phyloP scores from a whole-genome alignment of 495 filamentous ascomycete genomes.

The Penicillium verhagenii region DNA sequence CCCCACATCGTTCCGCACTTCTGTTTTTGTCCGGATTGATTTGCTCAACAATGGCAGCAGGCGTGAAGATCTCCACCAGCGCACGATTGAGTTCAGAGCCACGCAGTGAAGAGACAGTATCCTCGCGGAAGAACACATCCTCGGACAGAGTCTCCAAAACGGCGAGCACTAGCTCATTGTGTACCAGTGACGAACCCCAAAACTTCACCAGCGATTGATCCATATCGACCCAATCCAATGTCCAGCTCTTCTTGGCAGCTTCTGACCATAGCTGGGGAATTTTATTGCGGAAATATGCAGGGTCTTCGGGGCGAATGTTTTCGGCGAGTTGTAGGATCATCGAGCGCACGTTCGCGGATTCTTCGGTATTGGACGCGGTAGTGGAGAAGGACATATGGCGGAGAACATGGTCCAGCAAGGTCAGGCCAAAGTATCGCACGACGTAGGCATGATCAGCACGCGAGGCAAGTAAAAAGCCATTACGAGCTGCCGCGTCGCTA shows the following conservation, averaged over 20 bases:
- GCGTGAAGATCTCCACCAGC: conserved; percentile 90
- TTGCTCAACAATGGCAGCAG: conserved; percentile 68
- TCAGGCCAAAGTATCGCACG: conserved; percentile 90
- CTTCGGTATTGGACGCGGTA: conserved; percentile 57
- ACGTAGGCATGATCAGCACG: conserved; percentile 69
- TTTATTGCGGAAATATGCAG: conserved; percentile 85
- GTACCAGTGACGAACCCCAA: conserved; percentile 71
- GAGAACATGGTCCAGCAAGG: conserved; percentile 83
- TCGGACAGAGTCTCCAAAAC: conserved; percentile 93
- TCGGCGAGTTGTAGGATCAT: conserved; percentile 81
- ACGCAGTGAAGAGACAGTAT: conserved; percentile 76
- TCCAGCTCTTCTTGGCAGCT: conserved; percentile 91
- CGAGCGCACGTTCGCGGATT: conserved; percentile 61
- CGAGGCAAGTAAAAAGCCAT: conserved; percentile 81
- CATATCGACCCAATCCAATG: conserved; percentile 89
- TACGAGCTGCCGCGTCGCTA: conserved; percentile 70
- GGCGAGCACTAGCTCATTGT: conserved; percentile 77
- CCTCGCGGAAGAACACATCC: conserved; percentile 88
- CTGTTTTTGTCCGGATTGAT: conserved; percentile 67
- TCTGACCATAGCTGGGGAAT: conserved; percentile 95
- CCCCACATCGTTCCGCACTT: conserved; percentile 63
- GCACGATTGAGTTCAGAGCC: conserved; percentile 81
- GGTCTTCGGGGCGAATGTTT: conserved; percentile 68
- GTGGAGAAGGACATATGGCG: conserved; percentile 76
- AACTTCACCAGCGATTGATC: conserved; percentile 76